Base-by-base conservation (phyloP, 1,284 basidiomycete genomes). In the Athelia sp. region DNA sequence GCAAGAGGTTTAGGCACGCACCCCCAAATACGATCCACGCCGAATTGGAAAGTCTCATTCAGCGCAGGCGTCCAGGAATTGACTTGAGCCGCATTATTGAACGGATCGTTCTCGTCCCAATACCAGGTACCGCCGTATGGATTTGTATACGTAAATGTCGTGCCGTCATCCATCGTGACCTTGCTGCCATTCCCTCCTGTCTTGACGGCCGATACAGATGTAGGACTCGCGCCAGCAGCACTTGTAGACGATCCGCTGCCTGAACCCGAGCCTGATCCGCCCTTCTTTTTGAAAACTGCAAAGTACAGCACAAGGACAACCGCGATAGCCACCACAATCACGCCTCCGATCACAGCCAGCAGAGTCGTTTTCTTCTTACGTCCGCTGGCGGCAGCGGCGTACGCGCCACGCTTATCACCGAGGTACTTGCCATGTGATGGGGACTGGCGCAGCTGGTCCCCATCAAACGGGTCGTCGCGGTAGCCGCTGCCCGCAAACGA, bases 51-150 rank as follows among this genome's bases (percentile, higher is more conserved):
- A 9, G 81, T 82, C 64, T 92, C 80, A 64, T 92, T 93, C 49
- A 98, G 69, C 0, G 87, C 77, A 2, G 93, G 91, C 0, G 82
- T 80, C 83, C 90, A 97, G 2, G 81, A 82, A 58, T 94, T 88
- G n/a, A 90, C 74, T 46, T 71, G 75, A 3, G 91, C 91, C 21
- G 76, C 73, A 60, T 90, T 85, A 65, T 87, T 85, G 70, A 92
- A 90, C 0, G 94, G 93, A 64, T 91, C 79, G 35, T 81, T 73
- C 14, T 81, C 76, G 61, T 94, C 60, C 78, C 80, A 59, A 59
- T 77, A 76, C 80, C 79, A 81, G 54, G 69, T 68, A 1, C 79
- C 77, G 46, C 86, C 87, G 60, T 84, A 87, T 17, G 71, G 55
- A 67, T 91, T 92, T 32, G 63, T 62, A 67, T 92, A 93, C 1